Evolutionary conservation across 169 alveolate species (phyloP).

Genomic region (Eimeria nieschulzi): DNA sequence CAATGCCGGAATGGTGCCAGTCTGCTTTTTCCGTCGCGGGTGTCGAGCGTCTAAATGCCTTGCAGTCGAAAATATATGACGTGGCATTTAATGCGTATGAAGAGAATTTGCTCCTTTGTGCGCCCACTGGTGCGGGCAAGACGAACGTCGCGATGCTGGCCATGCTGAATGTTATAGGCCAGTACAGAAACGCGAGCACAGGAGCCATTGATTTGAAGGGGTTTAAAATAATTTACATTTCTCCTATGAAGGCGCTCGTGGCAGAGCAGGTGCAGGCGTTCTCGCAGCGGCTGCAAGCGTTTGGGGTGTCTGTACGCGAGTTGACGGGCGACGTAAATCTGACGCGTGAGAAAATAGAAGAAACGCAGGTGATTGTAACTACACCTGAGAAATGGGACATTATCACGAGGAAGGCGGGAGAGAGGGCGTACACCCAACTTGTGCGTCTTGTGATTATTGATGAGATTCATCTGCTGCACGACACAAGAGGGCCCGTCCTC

Average conservation of each 20-base stretch:
- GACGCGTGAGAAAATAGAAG: slow-evolving; percentile 96
- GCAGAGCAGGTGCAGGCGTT: slow-evolving; percentile 89
- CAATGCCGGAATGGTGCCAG: slow-evolving; percentile 96
- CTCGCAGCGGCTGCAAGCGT: slow-evolving; percentile 75
- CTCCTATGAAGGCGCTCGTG: slow-evolving; percentile 99
- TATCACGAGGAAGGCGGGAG: slow-evolving; percentile 98
- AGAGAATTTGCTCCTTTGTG: slow-evolving; percentile 98
- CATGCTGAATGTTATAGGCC: slow-evolving; percentile 92
- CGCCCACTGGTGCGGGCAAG: slow-evolving; percentile 99
- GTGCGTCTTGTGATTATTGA: slow-evolving; percentile 98
- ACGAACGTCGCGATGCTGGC: slow-evolving; percentile 99
- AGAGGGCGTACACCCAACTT: slow-evolving; percentile 91
- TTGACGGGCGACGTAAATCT: slow-evolving; percentile 74
- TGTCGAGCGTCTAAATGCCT: slow-evolving; percentile 90
- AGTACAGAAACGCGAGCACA: slow-evolving; percentile 71
- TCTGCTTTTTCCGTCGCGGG: slow-evolving; percentile 89
- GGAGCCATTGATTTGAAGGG: slow-evolving; percentile 85
- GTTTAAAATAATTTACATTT: slow-evolving; percentile 97
- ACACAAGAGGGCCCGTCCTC: slow-evolving; percentile 98
- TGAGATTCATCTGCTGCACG: slow-evolving; percentile 99
- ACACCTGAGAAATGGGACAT: slow-evolving; percentile 99
- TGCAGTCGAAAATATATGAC: slow-evolving; percentile 95
- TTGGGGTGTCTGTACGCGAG: slow-evolving; percentile 74
- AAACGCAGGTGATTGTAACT: slow-evolving; percentile 98
- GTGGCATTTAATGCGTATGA: slow-evolving; percentile 93